Percentiles rank a stretch among this genome's conserved stretches.
These are phyloP conservation scores for Yarrowia sp. DNA, from an alignment of 805 yeast species.

Conservation along the genomic window DNA sequence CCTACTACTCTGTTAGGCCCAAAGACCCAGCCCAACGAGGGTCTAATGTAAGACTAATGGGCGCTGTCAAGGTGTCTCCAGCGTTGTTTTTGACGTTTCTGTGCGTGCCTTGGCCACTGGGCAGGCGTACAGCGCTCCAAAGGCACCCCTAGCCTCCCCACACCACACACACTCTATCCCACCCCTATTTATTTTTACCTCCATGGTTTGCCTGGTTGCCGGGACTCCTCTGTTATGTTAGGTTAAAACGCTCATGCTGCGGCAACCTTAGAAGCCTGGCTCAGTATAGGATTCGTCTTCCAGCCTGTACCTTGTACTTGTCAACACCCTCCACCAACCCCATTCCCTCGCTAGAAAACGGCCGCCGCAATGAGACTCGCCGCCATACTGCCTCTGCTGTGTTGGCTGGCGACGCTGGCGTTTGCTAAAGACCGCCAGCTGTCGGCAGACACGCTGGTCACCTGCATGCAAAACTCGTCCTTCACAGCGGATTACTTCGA, in stretches of 20 bases:
- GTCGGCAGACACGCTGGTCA: constrained; percentile 71
- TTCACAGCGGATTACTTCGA: constrained; percentile 82
- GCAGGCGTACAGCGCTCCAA: too few relatives aligned
- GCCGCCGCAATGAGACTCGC: constrained; percentile 17
- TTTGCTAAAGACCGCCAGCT: constrained; percentile 35
- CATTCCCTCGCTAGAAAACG: constrained; percentile 12
- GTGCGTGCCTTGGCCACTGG: too few relatives aligned
- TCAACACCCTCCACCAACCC: constrained; percentile 1
- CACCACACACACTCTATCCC: background rate
- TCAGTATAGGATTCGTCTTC: too few relatives aligned
- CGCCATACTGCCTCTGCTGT: constrained; percentile 21
- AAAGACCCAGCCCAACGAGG: background rate
- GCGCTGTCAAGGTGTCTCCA: too few relatives aligned
- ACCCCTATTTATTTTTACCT: background rate
- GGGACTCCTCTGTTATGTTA: constrained; percentile 10
- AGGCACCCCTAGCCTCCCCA: background rate
- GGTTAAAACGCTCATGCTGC: constrained; percentile 24
- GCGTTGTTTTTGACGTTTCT: too few relatives aligned
- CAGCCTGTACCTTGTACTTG: too few relatives aligned
- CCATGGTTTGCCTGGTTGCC: constrained; percentile 10
- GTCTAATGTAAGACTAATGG: constrained; percentile 15
- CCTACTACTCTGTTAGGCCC: background rate
- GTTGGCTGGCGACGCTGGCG: constrained; percentile 21
- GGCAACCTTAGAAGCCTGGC: constrained; percentile 19
- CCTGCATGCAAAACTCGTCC: constrained; percentile 89